phyloP scores from a whole-genome alignment of 2,329 filamentous ascomycete genomes.

The Dothidotthia symphoricarpi region DNA sequence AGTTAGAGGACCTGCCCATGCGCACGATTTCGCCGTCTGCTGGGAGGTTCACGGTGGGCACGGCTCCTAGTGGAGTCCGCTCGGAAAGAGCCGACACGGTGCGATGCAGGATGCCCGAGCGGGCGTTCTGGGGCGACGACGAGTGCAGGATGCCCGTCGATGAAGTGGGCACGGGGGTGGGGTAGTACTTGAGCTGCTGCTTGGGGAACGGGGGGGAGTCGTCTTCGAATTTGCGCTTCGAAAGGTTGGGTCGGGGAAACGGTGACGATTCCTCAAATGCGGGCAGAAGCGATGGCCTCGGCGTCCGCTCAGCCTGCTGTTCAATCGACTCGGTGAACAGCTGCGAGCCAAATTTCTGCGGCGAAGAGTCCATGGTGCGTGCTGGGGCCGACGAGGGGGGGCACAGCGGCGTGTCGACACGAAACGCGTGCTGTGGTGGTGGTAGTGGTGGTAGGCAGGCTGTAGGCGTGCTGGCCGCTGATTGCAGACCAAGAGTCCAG shows the following conservation, averaged over 20 bases:
- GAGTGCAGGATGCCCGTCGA: slow-evolving; percentile 89
- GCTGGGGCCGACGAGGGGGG: slow-evolving; percentile 6
- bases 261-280: slow-evolving; percentile 69
- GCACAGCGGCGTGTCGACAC: slow-evolving; percentile 30
- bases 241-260: slow-evolving; percentile 60
- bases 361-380: slow-evolving; percentile 36
- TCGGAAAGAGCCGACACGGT: slow-evolving; percentile 64
- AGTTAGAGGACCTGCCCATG: slow-evolving; percentile 93
- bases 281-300: slow-evolving; percentile 69
- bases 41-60: slow-evolving; percentile 78
- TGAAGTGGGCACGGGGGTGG: slow-evolving; percentile 90
- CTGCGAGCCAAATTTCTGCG: slow-evolving; percentile 25
- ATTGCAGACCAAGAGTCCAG: slow-evolving; percentile 17
- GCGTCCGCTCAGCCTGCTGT: slow-evolving; percentile 41
- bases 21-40: slow-evolving; percentile 76
- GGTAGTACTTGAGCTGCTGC: slow-evolving; percentile 68
- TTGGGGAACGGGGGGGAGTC: slow-evolving; percentile 47
- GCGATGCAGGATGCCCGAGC: slow-evolving; percentile 55
- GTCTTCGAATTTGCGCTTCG: slow-evolving; percentile 64
- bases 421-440: too few relatives aligned
- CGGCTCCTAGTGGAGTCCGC: slow-evolving; percentile 76
- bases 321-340: slow-evolving; percentile 30
- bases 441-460: too few relatives aligned
- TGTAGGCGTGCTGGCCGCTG: slow-evolving; percentile 21
- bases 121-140: slow-evolving; percentile 59